Evolutionary conservation across 148 eudicot genomes (phyloP).

Genomic region (Vaccinium vitisidaea): DNA sequence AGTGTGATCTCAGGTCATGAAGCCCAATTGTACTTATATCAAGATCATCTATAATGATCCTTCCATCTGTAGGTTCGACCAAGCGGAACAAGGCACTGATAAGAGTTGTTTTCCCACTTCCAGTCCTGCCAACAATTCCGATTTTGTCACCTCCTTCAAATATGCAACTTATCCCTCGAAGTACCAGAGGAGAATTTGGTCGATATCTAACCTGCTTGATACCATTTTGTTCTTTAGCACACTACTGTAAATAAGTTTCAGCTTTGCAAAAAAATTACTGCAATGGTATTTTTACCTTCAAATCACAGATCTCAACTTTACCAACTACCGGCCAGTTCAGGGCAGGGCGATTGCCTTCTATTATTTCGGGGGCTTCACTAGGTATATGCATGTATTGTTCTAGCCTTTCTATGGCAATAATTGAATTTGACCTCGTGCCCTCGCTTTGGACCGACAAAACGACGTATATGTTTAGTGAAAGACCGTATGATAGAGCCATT

Average conservation of each 20-base stretch:
- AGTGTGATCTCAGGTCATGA: constrained; percentile 18
- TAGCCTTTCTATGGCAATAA: constrained; percentile 50
- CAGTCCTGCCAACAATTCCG: constrained; percentile 14
- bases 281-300: constrained; percentile 30
- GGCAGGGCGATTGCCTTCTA: constrained; percentile 40
- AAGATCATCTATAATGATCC: neutral
- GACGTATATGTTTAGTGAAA: constrained; percentile 58
- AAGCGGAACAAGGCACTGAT: constrained; percentile 14
- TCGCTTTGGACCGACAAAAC: constrained; percentile 36
- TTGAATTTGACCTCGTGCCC: constrained; percentile 35
- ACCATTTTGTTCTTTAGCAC: neutral
- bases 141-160: constrained; percentile 17
- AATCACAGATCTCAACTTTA: constrained; percentile 36
- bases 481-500: constrained; percentile 90
- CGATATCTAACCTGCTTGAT: neutral
- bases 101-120: constrained; percentile 10
- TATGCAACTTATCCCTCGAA: constrained; percentile 14
- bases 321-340: constrained; percentile 68
- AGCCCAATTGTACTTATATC: constrained; percentile 3
- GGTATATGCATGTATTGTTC: constrained; percentile 55
- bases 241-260: no score
- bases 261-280: neutral
- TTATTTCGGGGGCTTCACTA: constrained; percentile 45
- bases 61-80: constrained; percentile 14
- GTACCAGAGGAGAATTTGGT: constrained; percentile 5